Evolutionary conservation across 768 basidiomycete species (phyloP).

Genomic region (Lactarius akahatsu): DNA sequence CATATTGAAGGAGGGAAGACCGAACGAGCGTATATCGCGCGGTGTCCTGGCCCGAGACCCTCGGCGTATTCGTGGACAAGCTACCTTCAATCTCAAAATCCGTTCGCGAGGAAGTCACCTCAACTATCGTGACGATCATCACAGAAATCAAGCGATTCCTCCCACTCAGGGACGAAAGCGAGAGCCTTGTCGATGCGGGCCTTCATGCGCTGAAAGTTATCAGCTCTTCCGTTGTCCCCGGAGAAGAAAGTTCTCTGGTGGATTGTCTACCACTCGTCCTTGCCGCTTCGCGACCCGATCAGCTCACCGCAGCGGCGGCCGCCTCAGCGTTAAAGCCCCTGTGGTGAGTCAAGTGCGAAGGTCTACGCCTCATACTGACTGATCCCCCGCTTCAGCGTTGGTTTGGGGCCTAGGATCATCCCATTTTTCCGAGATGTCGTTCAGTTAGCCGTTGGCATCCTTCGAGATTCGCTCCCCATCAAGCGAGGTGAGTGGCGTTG

Average conservation of each 20-base stretch:
- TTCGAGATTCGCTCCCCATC: constrained; percentile 42
- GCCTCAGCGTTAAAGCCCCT: constrained; percentile 58
- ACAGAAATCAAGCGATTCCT: constrained; percentile 51
- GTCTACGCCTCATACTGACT: constrained; percentile 22
- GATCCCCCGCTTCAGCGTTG: constrained; percentile 44
- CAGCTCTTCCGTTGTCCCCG: constrained; percentile 52
- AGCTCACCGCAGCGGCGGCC: constrained; percentile 42
- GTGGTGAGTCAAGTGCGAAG: constrained; percentile 46
- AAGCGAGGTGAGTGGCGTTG: constrained; percentile 24
- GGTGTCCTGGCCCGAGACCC: constrained; percentile 48
- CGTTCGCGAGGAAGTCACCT: constrained; percentile 51
- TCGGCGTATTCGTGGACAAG: constrained; percentile 67
- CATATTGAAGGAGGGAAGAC: constrained; percentile 44
- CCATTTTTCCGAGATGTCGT: constrained; percentile 78
- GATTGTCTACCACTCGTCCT: constrained; percentile 61
- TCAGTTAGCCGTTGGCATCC: constrained; percentile 50
- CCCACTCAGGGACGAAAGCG: constrained; percentile 40
- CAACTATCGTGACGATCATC: constrained; percentile 54
- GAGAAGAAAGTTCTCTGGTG: constrained; percentile 67
- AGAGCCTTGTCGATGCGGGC: constrained; percentile 45
- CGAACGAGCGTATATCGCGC: constrained; percentile 16
- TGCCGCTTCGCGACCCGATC: constrained; percentile 43
- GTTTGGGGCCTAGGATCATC: constrained; percentile 85
- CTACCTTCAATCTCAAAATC: constrained; percentile 57
- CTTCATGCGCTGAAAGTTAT: constrained; percentile 61